phyloP scores from a whole-genome alignment of 208 protist genomes.

The Leishmania martiniquensis region DNA sequence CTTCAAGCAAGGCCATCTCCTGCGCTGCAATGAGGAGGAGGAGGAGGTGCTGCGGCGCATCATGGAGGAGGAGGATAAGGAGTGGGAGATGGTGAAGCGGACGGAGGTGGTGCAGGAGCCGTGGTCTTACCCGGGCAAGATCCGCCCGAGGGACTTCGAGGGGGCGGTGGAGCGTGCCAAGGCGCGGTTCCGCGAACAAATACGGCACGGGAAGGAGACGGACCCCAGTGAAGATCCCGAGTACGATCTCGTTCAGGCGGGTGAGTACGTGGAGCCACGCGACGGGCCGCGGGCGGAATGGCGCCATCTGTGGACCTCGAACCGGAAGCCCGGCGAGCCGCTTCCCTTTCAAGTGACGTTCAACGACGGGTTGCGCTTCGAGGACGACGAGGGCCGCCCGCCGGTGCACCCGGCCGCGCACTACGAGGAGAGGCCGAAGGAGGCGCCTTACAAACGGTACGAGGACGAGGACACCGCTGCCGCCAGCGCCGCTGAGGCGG shows the following conservation, averaged over 20 bases:
- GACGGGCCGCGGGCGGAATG: constrained; percentile 89
- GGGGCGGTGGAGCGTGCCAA: constrained; percentile 90
- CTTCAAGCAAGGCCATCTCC: constrained; percentile 90
- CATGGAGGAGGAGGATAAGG: constrained; percentile 92
- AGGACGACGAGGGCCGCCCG: constrained; percentile 83
- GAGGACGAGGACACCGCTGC: constrained; percentile 57
- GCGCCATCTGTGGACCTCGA: constrained; percentile 90
- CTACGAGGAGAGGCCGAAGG: constrained; percentile 88
- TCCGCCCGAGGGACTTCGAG: constrained; percentile 79
- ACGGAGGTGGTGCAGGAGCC: constrained; percentile 92
- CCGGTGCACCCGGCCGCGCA: constrained; percentile 81
- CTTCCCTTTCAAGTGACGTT: constrained; percentile 87
- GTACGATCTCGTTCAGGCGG: constrained; percentile 87
- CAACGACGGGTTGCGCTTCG: constrained; percentile 88
- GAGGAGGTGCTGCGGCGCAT: constrained; percentile 90
- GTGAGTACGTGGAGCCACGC: constrained; percentile 90
- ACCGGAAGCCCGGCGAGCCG: constrained; percentile 51
- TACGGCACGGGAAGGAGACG: constrained; percentile 82
- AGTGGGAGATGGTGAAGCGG: constrained; percentile 93
- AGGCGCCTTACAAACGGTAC: constrained; percentile 77
- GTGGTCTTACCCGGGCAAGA: constrained; percentile 92
- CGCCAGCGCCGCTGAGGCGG: constrained; percentile 35
- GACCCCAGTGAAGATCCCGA: constrained; percentile 89
- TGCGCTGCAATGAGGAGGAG: constrained; percentile 87
- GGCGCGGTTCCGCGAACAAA: constrained; percentile 79